Evolutionary conservation across 805 yeast genomes (phyloP).

Genomic region (Starmerella stigmatis): DNA sequence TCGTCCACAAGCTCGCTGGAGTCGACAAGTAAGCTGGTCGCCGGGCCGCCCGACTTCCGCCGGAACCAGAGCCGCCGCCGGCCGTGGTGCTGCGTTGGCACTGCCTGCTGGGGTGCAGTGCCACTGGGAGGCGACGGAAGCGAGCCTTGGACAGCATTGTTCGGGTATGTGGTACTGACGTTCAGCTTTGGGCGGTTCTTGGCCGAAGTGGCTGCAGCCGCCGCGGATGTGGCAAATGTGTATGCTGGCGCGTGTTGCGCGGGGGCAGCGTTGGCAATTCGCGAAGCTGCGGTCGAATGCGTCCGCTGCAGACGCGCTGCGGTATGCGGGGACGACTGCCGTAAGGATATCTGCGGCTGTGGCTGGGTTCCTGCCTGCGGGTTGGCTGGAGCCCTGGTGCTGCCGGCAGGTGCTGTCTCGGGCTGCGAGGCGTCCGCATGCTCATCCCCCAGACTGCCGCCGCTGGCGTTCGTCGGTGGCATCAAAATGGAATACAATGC

Average conservation of each 20-base stretch:
- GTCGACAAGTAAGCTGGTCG: constrained; percentile 59
- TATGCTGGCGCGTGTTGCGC: background rate
- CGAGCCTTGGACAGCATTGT: background rate
- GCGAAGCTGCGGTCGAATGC: background rate
- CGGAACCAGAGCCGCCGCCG: constrained; percentile 20
- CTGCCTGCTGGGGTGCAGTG: background rate
- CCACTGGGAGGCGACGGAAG: constrained; percentile 7
- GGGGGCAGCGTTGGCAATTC: background rate
- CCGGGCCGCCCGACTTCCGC: constrained; percentile 31
- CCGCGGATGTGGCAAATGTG: constrained; percentile 1
- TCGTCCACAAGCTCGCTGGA: constrained; percentile 64
- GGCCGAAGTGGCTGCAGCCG: constrained; percentile 1
- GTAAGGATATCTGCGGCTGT: background rate
- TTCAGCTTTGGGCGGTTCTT: constrained; percentile 4
- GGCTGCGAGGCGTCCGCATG: no score
- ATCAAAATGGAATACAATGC: no score
- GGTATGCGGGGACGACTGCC: background rate
- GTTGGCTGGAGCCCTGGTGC: no score
- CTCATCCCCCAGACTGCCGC: no score
- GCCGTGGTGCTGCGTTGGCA: background rate
- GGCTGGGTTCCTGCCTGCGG: background rate
- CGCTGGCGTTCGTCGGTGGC: no score
- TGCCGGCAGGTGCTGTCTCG: no score
- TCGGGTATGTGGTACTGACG: constrained; percentile 1
- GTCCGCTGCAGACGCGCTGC: background rate